Percentiles rank a stretch among this genome's conserved stretches.
Evolutionary conservation across 331 rosid genomes (phyloP).

Genomic region (Acacia pycnantha): DNA sequence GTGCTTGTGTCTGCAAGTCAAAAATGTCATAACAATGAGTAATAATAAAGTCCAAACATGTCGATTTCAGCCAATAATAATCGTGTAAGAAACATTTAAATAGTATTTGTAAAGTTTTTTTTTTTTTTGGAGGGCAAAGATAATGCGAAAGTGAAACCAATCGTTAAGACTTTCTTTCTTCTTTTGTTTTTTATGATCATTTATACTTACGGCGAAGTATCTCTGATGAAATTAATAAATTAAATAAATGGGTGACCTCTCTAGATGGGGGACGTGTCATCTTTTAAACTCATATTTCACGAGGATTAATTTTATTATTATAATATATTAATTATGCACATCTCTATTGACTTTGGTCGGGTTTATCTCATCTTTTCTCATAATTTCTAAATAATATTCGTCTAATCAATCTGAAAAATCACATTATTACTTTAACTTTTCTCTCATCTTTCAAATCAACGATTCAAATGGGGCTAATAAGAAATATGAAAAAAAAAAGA

Average conservation of each 20-base stretch:
- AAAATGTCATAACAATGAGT: not conserved
- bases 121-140: constrained; percentile 49
- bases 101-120: not conserved
- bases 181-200: not conserved
- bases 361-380: no score
- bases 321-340: not conserved
- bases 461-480: no score
- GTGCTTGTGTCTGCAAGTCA: not conserved
- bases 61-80: not conserved
- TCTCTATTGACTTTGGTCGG: no score
- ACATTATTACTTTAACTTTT: no score
- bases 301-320: not conserved
- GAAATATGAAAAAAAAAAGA: no score
- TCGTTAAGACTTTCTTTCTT: not conserved
- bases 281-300: constrained; percentile 34
- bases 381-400: no score
- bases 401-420: no score
- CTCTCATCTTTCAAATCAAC: no score
- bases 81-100: not conserved
- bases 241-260: not conserved
- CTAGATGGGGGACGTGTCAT: constrained; percentile 23
- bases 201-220: constrained; percentile 20
- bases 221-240: constrained; percentile 29
- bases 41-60: constrained; percentile 2
- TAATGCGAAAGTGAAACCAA: constrained; percentile 40